These are phyloP conservation scores for Omphalea diandra DNA, from an alignment of 441 rosid genomes.

Conservation along the genomic window DNA sequence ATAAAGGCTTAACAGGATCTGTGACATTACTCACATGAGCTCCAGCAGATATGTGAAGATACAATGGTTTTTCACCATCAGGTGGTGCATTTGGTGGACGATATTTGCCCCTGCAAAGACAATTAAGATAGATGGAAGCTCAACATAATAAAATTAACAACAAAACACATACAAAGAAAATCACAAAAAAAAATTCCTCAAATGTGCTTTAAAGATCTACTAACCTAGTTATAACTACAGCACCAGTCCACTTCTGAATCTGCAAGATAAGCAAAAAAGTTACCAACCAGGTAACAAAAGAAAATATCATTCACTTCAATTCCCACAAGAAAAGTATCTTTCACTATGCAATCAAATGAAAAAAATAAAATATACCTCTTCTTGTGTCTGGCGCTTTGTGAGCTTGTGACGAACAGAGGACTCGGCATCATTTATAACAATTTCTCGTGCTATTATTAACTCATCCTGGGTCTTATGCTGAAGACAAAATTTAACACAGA, in stretches of 20 bases:
- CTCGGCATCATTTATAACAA: slow-evolving; percentile 89
- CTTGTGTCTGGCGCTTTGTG: slow-evolving; percentile 91
- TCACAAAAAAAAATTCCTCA: not conserved
- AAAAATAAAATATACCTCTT: slow-evolving; percentile 57
- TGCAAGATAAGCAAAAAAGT: slow-evolving; percentile 33
- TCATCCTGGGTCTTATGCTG: slow-evolving; percentile 83
- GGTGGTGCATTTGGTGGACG: slow-evolving; percentile 71
- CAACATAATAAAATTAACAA: not conserved
- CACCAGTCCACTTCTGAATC: slow-evolving; percentile 90
- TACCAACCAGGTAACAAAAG: slow-evolving; percentile 15
- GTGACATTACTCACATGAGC: slow-evolving; percentile 68
- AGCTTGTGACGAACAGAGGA: slow-evolving; percentile 81
- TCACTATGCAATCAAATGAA: slow-evolving; percentile 18
- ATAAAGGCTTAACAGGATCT: not conserved
- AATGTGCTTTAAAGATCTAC: slow-evolving; percentile 22
- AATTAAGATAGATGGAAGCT: not conserved
- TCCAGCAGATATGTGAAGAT: slow-evolving; percentile 94
- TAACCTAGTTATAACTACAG: slow-evolving; percentile 92
- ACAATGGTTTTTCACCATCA: slow-evolving; percentile 86
- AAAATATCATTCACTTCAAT: not conserved
- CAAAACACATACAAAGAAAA: slow-evolving; percentile 7
- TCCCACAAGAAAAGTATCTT: not conserved
- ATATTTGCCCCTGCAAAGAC: slow-evolving; percentile 74
- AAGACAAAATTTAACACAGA: slow-evolving; percentile 6
- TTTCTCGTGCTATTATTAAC: slow-evolving; percentile 78